phyloP scores from a whole-genome alignment of 495 filamentous ascomycete genomes.

The Aspergillus indologenus region DNA sequence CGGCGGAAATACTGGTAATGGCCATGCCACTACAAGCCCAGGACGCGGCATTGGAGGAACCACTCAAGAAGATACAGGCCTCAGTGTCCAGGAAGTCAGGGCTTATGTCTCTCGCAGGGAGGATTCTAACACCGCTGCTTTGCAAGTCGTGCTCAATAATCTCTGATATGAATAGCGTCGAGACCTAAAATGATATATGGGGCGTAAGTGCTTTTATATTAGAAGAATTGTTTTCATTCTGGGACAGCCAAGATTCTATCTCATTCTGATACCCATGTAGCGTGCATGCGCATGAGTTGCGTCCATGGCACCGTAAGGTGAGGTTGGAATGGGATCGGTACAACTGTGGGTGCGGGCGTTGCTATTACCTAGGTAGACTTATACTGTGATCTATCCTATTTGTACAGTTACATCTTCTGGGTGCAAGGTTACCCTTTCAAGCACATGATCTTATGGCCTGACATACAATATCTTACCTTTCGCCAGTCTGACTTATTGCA shows the following conservation, averaged over 20 bases:
- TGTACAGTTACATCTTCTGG: no score
- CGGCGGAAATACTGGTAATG: slow-evolving; percentile 20
- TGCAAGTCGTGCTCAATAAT: slow-evolving; percentile 72
- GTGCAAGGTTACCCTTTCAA: no score
- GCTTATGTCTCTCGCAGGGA: slow-evolving; percentile 78
- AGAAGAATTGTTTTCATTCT: background rate
- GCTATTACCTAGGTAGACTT: no score
- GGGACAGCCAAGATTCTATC: background rate
- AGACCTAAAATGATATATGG: background rate
- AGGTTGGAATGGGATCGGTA: no score
- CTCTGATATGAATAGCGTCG: slow-evolving; percentile 32
- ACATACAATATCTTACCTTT: no score
- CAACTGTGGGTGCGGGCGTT: no score
- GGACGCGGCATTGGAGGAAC: slow-evolving; percentile 23
- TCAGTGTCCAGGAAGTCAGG: slow-evolving; percentile 71
- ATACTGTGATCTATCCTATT: no score
- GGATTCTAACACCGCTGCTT: slow-evolving; percentile 72
- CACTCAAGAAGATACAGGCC: slow-evolving; percentile 44
- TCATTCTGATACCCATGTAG: no score
- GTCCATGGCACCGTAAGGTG: no score
- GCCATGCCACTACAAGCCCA: slow-evolving; percentile 17
- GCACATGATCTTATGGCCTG: no score
- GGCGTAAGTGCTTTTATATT: background rate
- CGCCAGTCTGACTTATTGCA: no score
- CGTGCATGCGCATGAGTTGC: no score